phyloP scores from a whole-genome alignment of 73 alveolate genomes.

The Durusdinium trenchii region DNA sequence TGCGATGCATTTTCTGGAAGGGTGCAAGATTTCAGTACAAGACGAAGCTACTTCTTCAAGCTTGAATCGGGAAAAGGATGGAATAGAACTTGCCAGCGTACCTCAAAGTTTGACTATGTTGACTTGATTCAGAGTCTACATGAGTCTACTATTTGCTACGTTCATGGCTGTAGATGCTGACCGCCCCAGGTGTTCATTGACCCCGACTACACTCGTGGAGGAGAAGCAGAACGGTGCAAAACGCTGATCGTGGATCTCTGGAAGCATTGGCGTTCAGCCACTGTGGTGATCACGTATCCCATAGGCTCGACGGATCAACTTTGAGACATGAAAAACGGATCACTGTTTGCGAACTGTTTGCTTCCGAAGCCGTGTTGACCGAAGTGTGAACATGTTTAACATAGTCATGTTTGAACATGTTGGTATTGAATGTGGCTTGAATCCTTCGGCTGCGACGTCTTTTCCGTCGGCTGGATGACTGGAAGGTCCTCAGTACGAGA shows the following conservation, averaged over 20 bases:
- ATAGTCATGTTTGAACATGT: background rate
- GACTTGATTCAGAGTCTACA: background rate
- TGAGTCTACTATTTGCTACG: background rate
- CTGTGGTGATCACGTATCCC: slow-evolving; percentile 88
- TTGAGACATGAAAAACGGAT: background rate
- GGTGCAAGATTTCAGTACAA: background rate
- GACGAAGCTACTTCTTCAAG: background rate
- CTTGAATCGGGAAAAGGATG: too few relatives aligned
- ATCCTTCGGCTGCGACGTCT: background rate
- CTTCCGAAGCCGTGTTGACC: background rate
- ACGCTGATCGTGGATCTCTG: slow-evolving; percentile 60
- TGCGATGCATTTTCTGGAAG: background rate
- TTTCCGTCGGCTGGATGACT: background rate
- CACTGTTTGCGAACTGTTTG: background rate
- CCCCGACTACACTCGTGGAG: slow-evolving; percentile 85
- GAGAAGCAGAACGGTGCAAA: slow-evolving; percentile 86
- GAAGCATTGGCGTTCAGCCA: slow-evolving; percentile 90
- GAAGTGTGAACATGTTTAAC: background rate
- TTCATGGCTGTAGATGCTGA: background rate
- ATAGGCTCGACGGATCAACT: slow-evolving; percentile 8
- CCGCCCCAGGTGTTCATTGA: slow-evolving; percentile 66
- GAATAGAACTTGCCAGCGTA: background rate
- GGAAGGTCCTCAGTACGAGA: slow-evolving; percentile 69
- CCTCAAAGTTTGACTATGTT: background rate
- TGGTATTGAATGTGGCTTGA: background rate